Conservation (phyloP, 768 basidiomycete species). For the Termitomyces eurrhizus region DNA sequence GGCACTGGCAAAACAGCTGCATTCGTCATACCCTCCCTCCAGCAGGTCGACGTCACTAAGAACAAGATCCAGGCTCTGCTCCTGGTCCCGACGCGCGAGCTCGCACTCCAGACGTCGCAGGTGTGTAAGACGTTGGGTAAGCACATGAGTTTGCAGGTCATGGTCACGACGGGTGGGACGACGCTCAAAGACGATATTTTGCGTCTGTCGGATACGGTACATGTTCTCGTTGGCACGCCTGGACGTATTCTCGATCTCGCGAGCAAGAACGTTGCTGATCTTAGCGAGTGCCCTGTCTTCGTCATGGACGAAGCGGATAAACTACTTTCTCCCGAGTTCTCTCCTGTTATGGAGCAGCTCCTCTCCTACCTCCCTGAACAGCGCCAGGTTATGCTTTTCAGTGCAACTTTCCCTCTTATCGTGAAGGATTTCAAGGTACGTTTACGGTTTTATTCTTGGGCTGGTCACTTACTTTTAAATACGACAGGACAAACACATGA, state of each 20-base stretch:
- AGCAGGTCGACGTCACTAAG: conserved; percentile 81
- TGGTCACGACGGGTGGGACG: conserved; percentile 99
- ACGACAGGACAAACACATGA: conserved; percentile 91
- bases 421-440: conserved; percentile 98
- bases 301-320: conserved; percentile 99
- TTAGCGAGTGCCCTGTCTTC: conserved; percentile 92
- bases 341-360: conserved; percentile 97
- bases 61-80: conserved; percentile 94
- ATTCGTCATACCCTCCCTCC: conserved; percentile 95
- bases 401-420: conserved; percentile 97
- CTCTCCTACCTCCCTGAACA: conserved; percentile 78
- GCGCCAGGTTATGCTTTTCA: conserved; percentile 98
- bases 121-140: conserved; percentile 97
- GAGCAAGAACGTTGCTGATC: conserved; percentile 89
- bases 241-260: conserved; percentile 94
- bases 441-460: background rate
- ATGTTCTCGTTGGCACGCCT: conserved; percentile 96
- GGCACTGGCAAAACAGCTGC: conserved; percentile 98
- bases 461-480: conserved; percentile 9
- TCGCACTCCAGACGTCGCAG: conserved; percentile 97
- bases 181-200: conserved; percentile 98
- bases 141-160: conserved; percentile 93
- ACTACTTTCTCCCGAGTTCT: conserved; percentile 94
- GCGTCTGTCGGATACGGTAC: conserved; percentile 83
- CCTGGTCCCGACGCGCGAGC: conserved; percentile 97